Evolutionary conservation across 148 eudicot genomes (phyloP).

Genomic region (Cornus kousa): DNA sequence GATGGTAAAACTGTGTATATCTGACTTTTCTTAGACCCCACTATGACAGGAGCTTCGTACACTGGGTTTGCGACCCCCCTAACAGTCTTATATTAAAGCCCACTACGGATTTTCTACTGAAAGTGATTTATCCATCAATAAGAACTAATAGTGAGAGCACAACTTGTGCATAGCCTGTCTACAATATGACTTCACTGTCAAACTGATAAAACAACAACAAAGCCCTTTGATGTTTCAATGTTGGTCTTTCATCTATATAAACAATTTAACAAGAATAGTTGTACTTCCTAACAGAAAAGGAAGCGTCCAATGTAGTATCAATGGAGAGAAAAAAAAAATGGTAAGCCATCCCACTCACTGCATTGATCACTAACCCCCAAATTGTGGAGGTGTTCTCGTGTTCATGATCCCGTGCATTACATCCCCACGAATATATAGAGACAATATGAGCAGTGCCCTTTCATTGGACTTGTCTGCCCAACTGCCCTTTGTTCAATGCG

Average conservation of each 20-base stretch:
- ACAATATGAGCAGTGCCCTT: slow-evolving; percentile 47
- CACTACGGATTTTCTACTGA: too few relatives aligned
- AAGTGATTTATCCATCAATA: background rate
- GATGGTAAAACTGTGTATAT: too few relatives aligned
- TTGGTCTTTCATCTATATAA: background rate
- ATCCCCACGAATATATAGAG: slow-evolving; percentile 44
- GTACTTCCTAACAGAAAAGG: slow-evolving; percentile 1
- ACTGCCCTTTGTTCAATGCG: slow-evolving; percentile 26
- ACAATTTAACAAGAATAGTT: background rate
- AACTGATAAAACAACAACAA: background rate
- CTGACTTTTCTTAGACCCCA: too few relatives aligned
- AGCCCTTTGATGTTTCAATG: background rate
- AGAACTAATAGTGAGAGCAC: background rate
- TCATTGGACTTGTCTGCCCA: slow-evolving; percentile 29
- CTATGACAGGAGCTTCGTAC: too few relatives aligned
- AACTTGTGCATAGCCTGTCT: background rate
- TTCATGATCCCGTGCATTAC: slow-evolving; percentile 38
- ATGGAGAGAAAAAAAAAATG: slow-evolving; percentile 22
- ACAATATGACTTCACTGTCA: background rate
- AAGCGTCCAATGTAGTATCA: background rate
- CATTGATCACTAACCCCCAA: slow-evolving; percentile 1
- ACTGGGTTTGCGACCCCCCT: too few relatives aligned
- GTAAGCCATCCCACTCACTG: slow-evolving; percentile 9
- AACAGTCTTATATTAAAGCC: too few relatives aligned
- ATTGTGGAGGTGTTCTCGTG: slow-evolving; percentile 20